Evolutionary conservation across 148 eudicot species (phyloP).

Genomic region (Heliosperma pusillum): DNA sequence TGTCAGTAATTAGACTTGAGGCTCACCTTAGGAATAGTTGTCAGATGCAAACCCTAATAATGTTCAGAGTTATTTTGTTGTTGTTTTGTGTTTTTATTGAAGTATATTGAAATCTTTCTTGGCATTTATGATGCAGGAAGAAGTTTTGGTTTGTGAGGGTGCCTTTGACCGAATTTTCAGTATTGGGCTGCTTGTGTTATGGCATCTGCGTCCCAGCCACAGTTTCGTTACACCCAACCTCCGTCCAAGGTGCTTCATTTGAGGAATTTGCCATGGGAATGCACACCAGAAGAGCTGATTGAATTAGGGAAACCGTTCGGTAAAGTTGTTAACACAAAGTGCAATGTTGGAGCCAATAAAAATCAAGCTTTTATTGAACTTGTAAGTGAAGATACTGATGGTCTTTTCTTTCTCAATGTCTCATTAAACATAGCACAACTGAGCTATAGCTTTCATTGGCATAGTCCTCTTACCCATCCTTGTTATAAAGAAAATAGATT

Average conservation of each 20-base stretch:
- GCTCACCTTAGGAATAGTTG: neutral
- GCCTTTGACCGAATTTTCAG: neutral
- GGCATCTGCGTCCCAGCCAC: conserved; percentile 97
- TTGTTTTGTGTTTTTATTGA: neutral
- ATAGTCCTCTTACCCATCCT: neutral
- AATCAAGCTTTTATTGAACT: conserved; percentile 99
- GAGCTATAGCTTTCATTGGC: neutral
- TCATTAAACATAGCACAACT: neutral
- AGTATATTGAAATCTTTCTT: neutral
- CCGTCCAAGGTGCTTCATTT: conserved; percentile 98
- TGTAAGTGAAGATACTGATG: conserved; percentile 45
- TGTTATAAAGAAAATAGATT: neutral
- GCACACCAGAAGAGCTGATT: conserved; percentile 84
- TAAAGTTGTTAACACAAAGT: conserved; percentile 92
- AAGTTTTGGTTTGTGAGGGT: conserved; percentile 2
- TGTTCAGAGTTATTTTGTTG: neutral
- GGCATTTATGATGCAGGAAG: conserved; percentile 19
- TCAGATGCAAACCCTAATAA: neutral
- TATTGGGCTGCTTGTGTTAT: conserved; percentile 30
- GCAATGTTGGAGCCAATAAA: conserved; percentile 96
- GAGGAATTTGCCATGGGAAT: conserved; percentile 99
- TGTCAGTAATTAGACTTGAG: neutral
- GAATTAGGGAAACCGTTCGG: conserved; percentile 97
- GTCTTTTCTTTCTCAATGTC: neutral
- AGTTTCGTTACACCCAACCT: conserved; percentile 97